Base-by-base conservation (phyloP, 1,284 basidiomycete genomes). In the Athelia sp. region DNA sequence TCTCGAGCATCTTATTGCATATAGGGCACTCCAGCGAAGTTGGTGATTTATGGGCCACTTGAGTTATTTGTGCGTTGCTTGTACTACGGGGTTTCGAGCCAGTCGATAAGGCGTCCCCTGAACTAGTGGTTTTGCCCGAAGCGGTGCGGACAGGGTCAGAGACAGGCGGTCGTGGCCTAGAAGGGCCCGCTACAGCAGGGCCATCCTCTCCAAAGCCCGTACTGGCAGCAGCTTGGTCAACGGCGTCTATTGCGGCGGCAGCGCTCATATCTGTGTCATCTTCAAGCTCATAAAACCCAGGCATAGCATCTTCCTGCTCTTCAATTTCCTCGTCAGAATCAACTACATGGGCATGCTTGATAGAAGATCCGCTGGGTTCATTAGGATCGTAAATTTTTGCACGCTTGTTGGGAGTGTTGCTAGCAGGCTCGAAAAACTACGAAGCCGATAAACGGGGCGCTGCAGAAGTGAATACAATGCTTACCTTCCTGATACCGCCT, bases 401-500 rank as follows among this genome's bases (percentile, higher is more conserved):
- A 66, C 54, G 62, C 70, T 52, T 81, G 80, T n/a, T 58, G 66
- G 15, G 73, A 59, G 17, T 40, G 6, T 64, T 63, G 45, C 64
- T 65, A 1, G 65, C 58, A 15, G 68, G 54, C 46, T 76, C 77
- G 47, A 86, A 81, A 59, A 86, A 87, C 84, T 87, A 36, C 1
- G 10, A 46, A 10, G 22, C 31, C n/a, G 14, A 31, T 17, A 19
- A 34, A 49, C 32, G 35, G 42, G 4, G 49, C 40, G 46, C 21
- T 34, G 17, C 24, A 46, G 18, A 50, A 29, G 36, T n/a, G 40
- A 26, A 35, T 43, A n/a, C 19, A 1, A 18, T 2, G 53, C 78
- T 51, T 60, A 87, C 87, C 47, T 79, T 72, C 62, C 85, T 85
- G 50, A 90, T 88, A 3, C 78, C 74, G 19, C 77, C 74, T 43